These are phyloP conservation scores for Microbotryum lychnidis-dioicae DNA, from an alignment of 1,284 basidiomycete species.

Conservation along the genomic window DNA sequence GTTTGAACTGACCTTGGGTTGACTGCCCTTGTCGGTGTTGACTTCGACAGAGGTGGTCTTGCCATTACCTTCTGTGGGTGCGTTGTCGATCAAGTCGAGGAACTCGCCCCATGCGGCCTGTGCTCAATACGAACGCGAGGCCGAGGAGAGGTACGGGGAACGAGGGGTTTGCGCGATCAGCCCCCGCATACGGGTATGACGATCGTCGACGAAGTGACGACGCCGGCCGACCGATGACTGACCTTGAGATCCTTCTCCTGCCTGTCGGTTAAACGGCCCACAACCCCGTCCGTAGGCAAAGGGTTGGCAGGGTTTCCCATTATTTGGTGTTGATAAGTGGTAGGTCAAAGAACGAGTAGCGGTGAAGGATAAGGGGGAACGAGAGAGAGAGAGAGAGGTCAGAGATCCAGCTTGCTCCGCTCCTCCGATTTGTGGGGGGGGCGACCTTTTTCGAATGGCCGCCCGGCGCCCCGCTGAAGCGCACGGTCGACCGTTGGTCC, in stretches of 20 bases:
- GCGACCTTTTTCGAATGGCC: too few species aligned
- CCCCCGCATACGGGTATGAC: constrained; percentile 22
- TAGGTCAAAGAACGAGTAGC: too few species aligned
- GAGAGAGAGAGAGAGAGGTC: background rate
- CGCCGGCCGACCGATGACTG: constrained; percentile 19
- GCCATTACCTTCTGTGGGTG: constrained; percentile 18
- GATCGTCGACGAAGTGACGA: constrained; percentile 14
- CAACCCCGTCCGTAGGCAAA: constrained; percentile 27
- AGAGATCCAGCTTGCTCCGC: background rate
- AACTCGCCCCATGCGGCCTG: constrained; percentile 19
- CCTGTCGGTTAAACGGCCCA: constrained; percentile 37
- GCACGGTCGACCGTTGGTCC: too few species aligned
- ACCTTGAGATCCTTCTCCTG: constrained; percentile 38
- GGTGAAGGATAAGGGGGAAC: background rate
- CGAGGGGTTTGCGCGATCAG: background rate
- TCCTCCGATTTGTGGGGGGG: too few species aligned
- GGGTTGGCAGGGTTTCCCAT: background rate
- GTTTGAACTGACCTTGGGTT: constrained; percentile 34
- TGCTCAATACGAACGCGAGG: background rate
- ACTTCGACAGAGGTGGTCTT: constrained; percentile 1
- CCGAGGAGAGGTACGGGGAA: background rate
- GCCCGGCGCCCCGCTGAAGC: too few species aligned
- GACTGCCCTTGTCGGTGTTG: constrained; percentile 27
- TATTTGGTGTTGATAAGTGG: too few species aligned
- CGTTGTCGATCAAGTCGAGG: constrained; percentile 26